Conservation (phyloP, 495 filamentous ascomycete genomes). For the Penicilliopsis zonata region DNA sequence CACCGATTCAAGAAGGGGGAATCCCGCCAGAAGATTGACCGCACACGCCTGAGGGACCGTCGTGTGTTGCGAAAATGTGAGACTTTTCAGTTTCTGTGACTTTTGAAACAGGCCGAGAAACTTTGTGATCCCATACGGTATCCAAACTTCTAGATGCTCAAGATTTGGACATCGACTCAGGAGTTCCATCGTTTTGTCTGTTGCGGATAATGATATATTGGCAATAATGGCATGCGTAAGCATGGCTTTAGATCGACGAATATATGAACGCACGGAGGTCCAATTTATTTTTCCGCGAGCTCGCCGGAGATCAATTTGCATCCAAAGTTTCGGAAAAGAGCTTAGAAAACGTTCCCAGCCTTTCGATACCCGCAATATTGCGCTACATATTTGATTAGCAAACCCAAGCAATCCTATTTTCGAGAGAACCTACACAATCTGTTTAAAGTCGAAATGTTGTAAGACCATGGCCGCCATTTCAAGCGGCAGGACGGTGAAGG, state of each 20-base stretch:
- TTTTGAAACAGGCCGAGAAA: slow-evolving; percentile 19
- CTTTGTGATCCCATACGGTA: slow-evolving; percentile 8
- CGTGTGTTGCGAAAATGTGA: slow-evolving; percentile 27
- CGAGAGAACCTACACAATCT: slow-evolving; percentile 33
- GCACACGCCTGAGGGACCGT: slow-evolving; percentile 18
- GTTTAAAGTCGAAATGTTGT: slow-evolving; percentile 29
- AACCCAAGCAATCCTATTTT: not conserved
- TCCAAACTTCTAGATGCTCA: slow-evolving; percentile 21
- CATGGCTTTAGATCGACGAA: slow-evolving; percentile 26
- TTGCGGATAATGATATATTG: slow-evolving; percentile 15
- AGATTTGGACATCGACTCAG: slow-evolving; percentile 26
- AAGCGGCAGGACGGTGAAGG: slow-evolving; percentile 32
- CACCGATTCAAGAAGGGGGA: slow-evolving; percentile 29
- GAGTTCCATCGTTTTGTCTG: slow-evolving; percentile 16
- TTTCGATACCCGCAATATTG: slow-evolving; percentile 40
- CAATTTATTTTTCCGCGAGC: slow-evolving; percentile 26
- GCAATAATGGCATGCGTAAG: slow-evolving; percentile 27
- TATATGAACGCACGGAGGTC: slow-evolving; percentile 28
- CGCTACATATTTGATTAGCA: slow-evolving; percentile 12
- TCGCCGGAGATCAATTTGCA: slow-evolving; percentile 34
- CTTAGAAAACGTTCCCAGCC: slow-evolving; percentile 36
- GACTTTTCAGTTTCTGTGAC: slow-evolving; percentile 24
- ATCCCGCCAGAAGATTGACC: slow-evolving; percentile 20
- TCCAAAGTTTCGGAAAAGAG: slow-evolving; percentile 35
- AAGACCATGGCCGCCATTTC: slow-evolving; percentile 38